These are phyloP conservation scores for Exophiala sideris DNA, from an alignment of 2,329 filamentous ascomycete species.

Conservation along the genomic window DNA sequence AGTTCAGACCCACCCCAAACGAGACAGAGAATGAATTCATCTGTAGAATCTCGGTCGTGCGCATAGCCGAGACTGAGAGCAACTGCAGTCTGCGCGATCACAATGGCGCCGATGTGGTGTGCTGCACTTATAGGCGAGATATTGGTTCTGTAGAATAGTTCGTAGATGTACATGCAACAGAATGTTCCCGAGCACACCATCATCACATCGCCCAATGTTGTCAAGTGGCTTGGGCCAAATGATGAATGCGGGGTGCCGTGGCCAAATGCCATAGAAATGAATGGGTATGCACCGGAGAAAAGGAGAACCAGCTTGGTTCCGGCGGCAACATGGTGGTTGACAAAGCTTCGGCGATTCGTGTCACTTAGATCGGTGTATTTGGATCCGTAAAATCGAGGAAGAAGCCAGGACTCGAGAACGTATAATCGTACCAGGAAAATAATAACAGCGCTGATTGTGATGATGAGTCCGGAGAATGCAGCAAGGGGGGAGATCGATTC, in stretches of 20 bases:
- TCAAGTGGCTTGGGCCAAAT: background rate
- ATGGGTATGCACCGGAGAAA: background rate
- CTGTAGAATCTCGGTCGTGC: slow-evolving; percentile 33
- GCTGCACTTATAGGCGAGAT: slow-evolving; percentile 41
- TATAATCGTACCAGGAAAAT: slow-evolving; percentile 44
- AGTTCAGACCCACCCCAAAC: slow-evolving; percentile 37
- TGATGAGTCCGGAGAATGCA: slow-evolving; percentile 30
- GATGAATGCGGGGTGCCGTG: background rate
- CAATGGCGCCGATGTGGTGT: slow-evolving; percentile 42
- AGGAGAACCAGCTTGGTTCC: background rate
- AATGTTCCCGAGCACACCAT: slow-evolving; percentile 39
- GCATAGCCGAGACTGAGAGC: slow-evolving; percentile 35
- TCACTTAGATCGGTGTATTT: slow-evolving; percentile 5
- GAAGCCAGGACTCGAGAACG: slow-evolving; percentile 35
- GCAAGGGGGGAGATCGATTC: slow-evolving; percentile 29
- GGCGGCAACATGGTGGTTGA: slow-evolving; percentile 45
- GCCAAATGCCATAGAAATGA: background rate
- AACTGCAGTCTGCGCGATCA: slow-evolving; percentile 43
- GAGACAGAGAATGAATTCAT: slow-evolving; percentile 39
- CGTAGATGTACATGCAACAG: slow-evolving; percentile 48
- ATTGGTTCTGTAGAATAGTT: slow-evolving; percentile 42
- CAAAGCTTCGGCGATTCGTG: slow-evolving; percentile 41
- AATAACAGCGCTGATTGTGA: slow-evolving; percentile 30
- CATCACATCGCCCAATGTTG: background rate
- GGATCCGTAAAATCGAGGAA: background rate